Base-by-base conservation (phyloP, 2,329 filamentous ascomycete genomes). In the Cordyceps fumosorosea region DNA sequence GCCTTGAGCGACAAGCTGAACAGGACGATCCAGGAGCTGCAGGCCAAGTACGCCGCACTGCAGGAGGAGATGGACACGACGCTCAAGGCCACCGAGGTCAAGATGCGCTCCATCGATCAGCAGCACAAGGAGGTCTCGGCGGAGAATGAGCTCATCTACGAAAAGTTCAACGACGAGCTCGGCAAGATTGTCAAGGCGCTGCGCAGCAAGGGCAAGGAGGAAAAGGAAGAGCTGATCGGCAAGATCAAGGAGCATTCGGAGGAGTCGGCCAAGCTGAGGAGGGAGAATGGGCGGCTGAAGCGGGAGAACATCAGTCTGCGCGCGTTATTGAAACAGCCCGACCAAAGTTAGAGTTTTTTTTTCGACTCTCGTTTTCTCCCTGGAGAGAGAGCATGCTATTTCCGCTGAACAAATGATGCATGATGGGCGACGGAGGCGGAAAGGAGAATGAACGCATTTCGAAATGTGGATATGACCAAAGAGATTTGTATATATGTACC, bases 101-200 rank as follows among this genome's bases (percentile, higher is more conserved):
- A 95, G 68, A 87, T 88, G 63, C 89, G 87, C 68, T 89, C 89
- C 47, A 85, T 97, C 59, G 93, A 97, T 72, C 90, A 96, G 75
- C 78, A 96, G 57, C 96, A 96, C 77, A 89, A 91, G 66, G 91
- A 96, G 70, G 85, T 88, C 18, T 91, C 87, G 68, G 90, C 91
- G 0, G 93, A 98, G 78, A 98, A 97, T 69, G 93, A 97, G 76
- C 84, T 93, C 34, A 80, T 98, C 61, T 97, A 97, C 74, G 89
- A 93, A 67, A 88, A 88, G 64, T 96, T 97, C 79, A 96, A 97
- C 69, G 84, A 86, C n/a, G 93, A 97, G 76, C 78, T 98, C 54
- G 89, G 85, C 68, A 91, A 89, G 77, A 90, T 97, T 64, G 81
- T 92, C 50, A 89, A 86, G 72, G 90, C 88, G 47, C 81, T 95